phyloP scores from a whole-genome alignment of 2,329 filamentous ascomycete species.

The Penicillium thymicola region DNA sequence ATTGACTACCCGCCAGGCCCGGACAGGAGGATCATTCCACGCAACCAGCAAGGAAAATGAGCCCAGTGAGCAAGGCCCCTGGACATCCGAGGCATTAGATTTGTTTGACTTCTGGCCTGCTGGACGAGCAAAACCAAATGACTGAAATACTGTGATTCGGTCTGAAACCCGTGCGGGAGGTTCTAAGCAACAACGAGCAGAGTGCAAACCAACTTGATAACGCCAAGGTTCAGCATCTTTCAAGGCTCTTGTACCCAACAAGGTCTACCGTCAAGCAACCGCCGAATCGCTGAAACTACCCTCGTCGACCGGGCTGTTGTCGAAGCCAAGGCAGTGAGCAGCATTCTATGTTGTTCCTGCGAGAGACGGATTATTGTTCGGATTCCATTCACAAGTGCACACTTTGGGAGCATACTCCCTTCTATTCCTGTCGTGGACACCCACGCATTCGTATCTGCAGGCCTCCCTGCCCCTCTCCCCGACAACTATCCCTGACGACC shows the following conservation, averaged over 20 bases:
- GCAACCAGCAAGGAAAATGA: conserved; percentile 14
- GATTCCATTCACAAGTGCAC: conserved; percentile 47
- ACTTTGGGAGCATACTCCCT: conserved; percentile 54
- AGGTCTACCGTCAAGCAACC: conserved; percentile 6
- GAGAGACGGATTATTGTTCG: conserved; percentile 48
- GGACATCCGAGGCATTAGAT: conserved; percentile 43
- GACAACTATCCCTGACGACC: conserved; percentile 4
- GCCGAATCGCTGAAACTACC: conserved; percentile 4
- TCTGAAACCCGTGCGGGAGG: conserved; percentile 45
- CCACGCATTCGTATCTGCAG: conserved; percentile 45
- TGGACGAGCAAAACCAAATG: conserved; percentile 34
- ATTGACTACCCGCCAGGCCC: conserved; percentile 17
- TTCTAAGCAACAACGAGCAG: conserved; percentile 22
- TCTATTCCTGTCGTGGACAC: conserved; percentile 54
- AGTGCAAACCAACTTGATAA: background rate
- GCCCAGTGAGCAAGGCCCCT: conserved; percentile 35
- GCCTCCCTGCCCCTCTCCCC: conserved; percentile 24
- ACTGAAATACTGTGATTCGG: conserved; percentile 27
- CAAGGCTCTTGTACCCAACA: background rate
- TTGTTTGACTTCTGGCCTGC: conserved; percentile 45
- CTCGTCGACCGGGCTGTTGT: conserved; percentile 14
- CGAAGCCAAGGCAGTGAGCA: conserved; percentile 25
- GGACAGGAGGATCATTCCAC: conserved; percentile 20
- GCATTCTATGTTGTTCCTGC: conserved; percentile 53
- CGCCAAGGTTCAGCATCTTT: background rate